Evolutionary conservation across 345 rosid genomes (phyloP).

Genomic region (Dovyalis caffra): DNA sequence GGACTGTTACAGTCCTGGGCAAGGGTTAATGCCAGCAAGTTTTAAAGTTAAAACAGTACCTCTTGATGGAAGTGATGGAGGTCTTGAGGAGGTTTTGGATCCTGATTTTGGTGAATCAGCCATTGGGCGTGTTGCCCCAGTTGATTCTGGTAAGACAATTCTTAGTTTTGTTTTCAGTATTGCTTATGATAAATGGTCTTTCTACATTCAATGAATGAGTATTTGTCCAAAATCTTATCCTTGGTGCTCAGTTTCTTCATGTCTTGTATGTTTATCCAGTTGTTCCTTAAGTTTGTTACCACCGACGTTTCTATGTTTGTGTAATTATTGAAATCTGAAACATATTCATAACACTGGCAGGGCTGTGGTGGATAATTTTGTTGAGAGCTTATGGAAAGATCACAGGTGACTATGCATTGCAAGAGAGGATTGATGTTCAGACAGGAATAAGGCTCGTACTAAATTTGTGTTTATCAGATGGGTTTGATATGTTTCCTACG

Average conservation of each 20-base stretch:
- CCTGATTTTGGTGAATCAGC: conserved; percentile 98
- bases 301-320: no score
- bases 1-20: conserved; percentile 96
- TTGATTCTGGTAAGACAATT: conserved; percentile 73
- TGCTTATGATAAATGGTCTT: neutral
- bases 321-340: conserved; percentile 5
- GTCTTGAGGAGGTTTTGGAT: conserved; percentile 77
- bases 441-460: conserved; percentile 89
- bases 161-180: neutral
- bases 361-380: conserved; percentile 95
- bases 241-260: neutral
- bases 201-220: neutral
- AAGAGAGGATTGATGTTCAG: conserved; percentile 96
- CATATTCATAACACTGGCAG: conserved; percentile 24
- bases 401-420: conserved; percentile 75
- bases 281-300: no score
- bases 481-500: conserved; percentile 96
- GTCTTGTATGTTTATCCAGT: neutral
- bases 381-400: conserved; percentile 92
- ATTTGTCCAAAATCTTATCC: neutral
- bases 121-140: conserved; percentile 96
- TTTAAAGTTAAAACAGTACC: conserved; percentile 76
- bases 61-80: conserved; percentile 58
- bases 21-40: conserved; percentile 96
- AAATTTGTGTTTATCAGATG: conserved; percentile 77